Base-by-base conservation (phyloP, 768 basidiomycete species). In the Russula earlei region DNA sequence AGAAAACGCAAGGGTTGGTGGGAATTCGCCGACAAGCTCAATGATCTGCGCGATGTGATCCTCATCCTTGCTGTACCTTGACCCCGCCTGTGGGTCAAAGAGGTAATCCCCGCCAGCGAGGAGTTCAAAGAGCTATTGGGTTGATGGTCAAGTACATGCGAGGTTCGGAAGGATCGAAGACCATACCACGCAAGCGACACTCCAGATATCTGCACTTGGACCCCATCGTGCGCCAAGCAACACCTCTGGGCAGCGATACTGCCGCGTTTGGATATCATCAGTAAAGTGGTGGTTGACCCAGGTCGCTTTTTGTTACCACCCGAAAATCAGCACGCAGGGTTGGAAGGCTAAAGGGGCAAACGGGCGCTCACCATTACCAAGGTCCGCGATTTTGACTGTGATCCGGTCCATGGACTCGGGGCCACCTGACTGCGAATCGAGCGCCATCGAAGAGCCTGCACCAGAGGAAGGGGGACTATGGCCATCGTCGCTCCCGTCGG, bases 1-100 rank as follows among this genome's bases (percentile, higher is more conserved):
- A 6, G 82, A 79, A 64, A 95, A 82, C 2, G 92, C 92, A 40
- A 98, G 73, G 46, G 75, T 74, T 66, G 83, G 83, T 1, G 92
- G 91, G 40, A 95, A 78, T 62, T 96, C 91, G 42, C 94, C 95
- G 66, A 97, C 75, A 11, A 98, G 78, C 72, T 99, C 95, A 69
- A 97, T 91, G 61, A 98, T 91, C 73, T 99, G 96, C 3, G 96
- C 95, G 58, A 98, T 91, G 66, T 99, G 94, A 66, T 92, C 89
- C 68, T 94, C 92, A 70, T 95, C 91, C 69, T 98, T 98, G 73
- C 85, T 90, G 67, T 96, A 97, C 40, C 93, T 83, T 46, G 90
- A 85, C 2, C 95, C 95, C 1, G 90, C 88, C 20, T 92, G 92
- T 0, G 95, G 95, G 67, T 98, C 96, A 67, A 99, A 99, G 36